Conservation (phyloP, 2,329 filamentous ascomycete species). For the Epichloe amarillans region DNA sequence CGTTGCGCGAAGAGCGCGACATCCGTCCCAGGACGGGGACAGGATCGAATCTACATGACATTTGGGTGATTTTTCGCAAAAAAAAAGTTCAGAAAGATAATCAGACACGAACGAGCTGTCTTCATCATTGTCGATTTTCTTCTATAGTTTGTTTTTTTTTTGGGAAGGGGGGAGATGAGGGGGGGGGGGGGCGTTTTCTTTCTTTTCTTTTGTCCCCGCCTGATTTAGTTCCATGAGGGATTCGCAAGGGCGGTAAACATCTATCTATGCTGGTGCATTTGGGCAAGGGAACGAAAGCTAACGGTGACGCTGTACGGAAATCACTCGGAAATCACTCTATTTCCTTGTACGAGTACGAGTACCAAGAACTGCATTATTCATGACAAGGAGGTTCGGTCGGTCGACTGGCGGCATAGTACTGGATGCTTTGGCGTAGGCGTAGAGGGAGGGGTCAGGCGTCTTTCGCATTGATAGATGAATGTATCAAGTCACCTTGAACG, state of each 20-base stretch:
- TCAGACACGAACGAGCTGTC: neutral
- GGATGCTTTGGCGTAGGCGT: too few relatives aligned
- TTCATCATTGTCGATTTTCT: neutral
- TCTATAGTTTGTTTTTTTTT: neutral
- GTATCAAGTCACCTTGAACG: neutral
- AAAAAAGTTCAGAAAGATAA: constrained; percentile 5
- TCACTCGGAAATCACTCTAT: neutral
- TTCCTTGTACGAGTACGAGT: constrained; percentile 2
- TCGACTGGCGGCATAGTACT: too few relatives aligned
- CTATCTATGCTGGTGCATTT: neutral
- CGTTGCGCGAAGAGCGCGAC: neutral
- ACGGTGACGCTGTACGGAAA: neutral
- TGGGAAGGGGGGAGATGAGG: too few relatives aligned
- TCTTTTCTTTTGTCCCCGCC: neutral
- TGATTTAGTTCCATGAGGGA: neutral
- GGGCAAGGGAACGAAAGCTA: neutral
- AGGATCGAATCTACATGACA: constrained; percentile 3
- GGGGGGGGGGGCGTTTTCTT: neutral
- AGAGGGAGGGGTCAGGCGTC: neutral
- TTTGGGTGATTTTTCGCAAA: neutral
- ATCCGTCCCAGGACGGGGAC: neutral
- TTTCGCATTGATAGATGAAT: neutral
- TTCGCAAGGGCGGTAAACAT: too few relatives aligned
- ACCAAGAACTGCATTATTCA: constrained; percentile 2
- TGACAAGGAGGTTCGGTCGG: neutral